phyloP scores from a whole-genome alignment of 1,139 yeast genomes.

The Diutina mesorugosa region DNA sequence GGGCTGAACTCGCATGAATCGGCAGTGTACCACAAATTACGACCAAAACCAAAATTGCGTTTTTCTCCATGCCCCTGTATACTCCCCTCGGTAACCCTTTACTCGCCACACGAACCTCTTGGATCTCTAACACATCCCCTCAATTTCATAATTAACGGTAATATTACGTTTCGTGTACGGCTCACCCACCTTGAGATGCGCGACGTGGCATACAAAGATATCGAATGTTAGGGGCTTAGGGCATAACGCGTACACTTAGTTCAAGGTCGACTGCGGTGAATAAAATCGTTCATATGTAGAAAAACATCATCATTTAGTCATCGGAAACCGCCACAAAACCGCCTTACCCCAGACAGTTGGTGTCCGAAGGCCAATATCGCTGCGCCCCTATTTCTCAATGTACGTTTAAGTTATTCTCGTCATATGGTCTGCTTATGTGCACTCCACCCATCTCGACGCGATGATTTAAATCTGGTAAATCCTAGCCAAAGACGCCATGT shows the following conservation, averaged over 20 bases:
- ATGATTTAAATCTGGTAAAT: not conserved
- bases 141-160: not conserved
- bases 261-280: not conserved
- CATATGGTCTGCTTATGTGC: not conserved
- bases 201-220: not conserved
- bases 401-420: not conserved
- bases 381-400: not conserved
- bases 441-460: not conserved
- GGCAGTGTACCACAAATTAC: not conserved
- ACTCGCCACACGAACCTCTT: not conserved
- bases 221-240: not conserved
- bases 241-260: not conserved
- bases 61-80: not conserved
- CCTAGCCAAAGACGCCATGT: not conserved
- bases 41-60: not conserved
- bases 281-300: not conserved
- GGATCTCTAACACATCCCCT: not conserved
- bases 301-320: not conserved
- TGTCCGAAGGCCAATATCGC: not conserved
- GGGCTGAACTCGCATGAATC: not conserved
- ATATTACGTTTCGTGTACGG: not conserved
- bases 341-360: not conserved
- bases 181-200: not conserved
- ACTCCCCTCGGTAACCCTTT: not conserved
- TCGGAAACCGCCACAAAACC: not conserved